Percentiles rank a stretch among this genome's conserved stretches.
These are phyloP conservation scores for Mycena rebaudengoi DNA, from an alignment of 768 basidiomycete genomes.

Conservation along the genomic window DNA sequence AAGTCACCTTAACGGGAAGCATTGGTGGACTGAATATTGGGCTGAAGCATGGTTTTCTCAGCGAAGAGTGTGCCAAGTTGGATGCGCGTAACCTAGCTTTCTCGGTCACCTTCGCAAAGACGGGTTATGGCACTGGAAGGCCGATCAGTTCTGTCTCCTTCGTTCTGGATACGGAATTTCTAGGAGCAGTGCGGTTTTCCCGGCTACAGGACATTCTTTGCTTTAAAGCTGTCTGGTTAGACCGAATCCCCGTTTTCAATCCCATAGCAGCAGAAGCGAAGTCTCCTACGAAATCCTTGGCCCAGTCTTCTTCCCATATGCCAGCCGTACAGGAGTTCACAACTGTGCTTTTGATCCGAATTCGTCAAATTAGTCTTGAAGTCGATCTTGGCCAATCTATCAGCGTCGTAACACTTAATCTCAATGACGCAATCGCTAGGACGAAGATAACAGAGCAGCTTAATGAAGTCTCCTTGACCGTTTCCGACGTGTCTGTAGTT, in stretches of 20 bases:
- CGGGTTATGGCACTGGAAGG: constrained; percentile 44
- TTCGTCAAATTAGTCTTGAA: constrained; percentile 76
- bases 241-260: constrained; percentile 82
- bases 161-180: constrained; percentile 85
- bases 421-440: constrained; percentile 69
- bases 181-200: constrained; percentile 82
- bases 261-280: constrained; percentile 37
- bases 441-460: constrained; percentile 68
- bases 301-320: constrained; percentile 25
- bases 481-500: constrained; percentile 70
- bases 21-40: constrained; percentile 85
- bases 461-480: constrained; percentile 71
- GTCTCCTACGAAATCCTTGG: constrained; percentile 28
- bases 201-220: constrained; percentile 92
- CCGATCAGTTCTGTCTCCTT: constrained; percentile 69
- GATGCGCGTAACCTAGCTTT: constrained; percentile 86
- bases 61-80: constrained; percentile 82
- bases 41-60: constrained; percentile 86
- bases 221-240: constrained; percentile 95
- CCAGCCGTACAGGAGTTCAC: constrained; percentile 55
- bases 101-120: constrained; percentile 73
- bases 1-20: constrained; percentile 76
- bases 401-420: constrained; percentile 69
- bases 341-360: constrained; percentile 71
- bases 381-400: constrained; percentile 91